Percentiles rank a stretch among this genome's conserved stretches.
Conservation (phyloP, 2,329 filamentous ascomycete species). For the Claviceps paspali region DNA sequence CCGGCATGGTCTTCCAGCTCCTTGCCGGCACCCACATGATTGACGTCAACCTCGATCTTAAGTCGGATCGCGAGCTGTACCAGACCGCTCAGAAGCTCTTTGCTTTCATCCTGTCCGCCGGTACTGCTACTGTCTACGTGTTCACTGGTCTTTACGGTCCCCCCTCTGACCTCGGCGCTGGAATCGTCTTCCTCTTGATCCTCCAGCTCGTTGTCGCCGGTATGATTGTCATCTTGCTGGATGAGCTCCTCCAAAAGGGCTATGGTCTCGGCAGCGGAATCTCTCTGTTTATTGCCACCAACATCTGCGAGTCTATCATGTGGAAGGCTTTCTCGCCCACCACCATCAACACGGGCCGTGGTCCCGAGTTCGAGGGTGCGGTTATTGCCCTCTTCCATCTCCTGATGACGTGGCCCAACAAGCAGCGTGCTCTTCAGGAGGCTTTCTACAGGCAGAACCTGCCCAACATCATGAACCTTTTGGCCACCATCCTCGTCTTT, state of each 20-base stretch:
- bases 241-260: conserved; percentile 98
- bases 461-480: conserved; percentile 97
- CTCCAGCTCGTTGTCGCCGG: conserved; percentile 96
- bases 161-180: conserved; percentile 89
- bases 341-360: conserved; percentile 97
- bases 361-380: conserved; percentile 96
- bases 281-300: conserved; percentile 98
- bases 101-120: conserved; percentile 93
- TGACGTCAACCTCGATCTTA: conserved; percentile 99
- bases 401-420: conserved; percentile 96
- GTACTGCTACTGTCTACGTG: conserved; percentile 95
- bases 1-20: conserved; percentile 99
- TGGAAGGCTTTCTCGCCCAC: conserved; percentile 99
- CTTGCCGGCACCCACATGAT: conserved; percentile 98
- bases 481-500: conserved; percentile 87
- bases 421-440: conserved; percentile 95
- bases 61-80: conserved; percentile 98
- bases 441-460: conserved; percentile 99
- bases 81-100: conserved; percentile 99
- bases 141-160: conserved; percentile 96
- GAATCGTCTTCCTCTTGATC: conserved; percentile 95
- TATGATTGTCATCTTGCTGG: conserved; percentile 96
- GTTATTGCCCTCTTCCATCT: conserved; percentile 97
- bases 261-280: conserved; percentile 98
- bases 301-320: conserved; percentile 99